Conservation (phyloP, 768 basidiomycete species). For the Stropharia rugosoannulata region DNA sequence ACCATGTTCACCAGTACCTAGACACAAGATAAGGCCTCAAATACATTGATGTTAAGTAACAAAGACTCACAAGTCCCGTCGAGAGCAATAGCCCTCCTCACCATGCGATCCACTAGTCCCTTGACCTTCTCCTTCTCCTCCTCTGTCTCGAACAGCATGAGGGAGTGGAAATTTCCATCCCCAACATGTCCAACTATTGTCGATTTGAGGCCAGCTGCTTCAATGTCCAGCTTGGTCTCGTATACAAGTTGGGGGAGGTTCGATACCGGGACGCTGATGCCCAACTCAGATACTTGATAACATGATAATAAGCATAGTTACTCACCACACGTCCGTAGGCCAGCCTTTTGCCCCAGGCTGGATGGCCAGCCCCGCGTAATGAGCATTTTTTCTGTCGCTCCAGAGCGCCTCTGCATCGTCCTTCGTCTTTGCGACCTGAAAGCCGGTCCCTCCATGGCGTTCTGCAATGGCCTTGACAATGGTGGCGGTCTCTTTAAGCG, state of each 20-base stretch:
- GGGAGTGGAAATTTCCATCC: conserved; percentile 56
- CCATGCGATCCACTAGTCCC: conserved; percentile 58
- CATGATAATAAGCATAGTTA: background rate
- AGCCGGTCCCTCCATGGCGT: conserved; percentile 67
- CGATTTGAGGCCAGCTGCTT: conserved; percentile 50
- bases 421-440: conserved; percentile 60
- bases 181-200: conserved; percentile 78
- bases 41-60: background rate
- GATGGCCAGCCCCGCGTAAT: conserved; percentile 54
- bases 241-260: conserved; percentile 61
- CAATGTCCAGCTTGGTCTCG: conserved; percentile 73
- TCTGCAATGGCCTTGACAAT: conserved; percentile 57
- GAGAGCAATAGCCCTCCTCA: conserved; percentile 62
- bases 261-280: conserved; percentile 56
- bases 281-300: background rate
- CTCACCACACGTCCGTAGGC: conserved; percentile 77
- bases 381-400: conserved; percentile 69
- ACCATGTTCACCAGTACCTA: conserved; percentile 83
- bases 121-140: conserved; percentile 44
- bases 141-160: conserved; percentile 57
- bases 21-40: background rate
- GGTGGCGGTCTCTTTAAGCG: conserved; percentile 60
- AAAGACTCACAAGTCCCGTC: conserved; percentile 67
- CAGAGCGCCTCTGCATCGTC: conserved; percentile 75
- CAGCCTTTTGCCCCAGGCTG: conserved; percentile 57